Conservation (phyloP, 2,329 filamentous ascomycete genomes). For the Colletotrichum costaricense region DNA sequence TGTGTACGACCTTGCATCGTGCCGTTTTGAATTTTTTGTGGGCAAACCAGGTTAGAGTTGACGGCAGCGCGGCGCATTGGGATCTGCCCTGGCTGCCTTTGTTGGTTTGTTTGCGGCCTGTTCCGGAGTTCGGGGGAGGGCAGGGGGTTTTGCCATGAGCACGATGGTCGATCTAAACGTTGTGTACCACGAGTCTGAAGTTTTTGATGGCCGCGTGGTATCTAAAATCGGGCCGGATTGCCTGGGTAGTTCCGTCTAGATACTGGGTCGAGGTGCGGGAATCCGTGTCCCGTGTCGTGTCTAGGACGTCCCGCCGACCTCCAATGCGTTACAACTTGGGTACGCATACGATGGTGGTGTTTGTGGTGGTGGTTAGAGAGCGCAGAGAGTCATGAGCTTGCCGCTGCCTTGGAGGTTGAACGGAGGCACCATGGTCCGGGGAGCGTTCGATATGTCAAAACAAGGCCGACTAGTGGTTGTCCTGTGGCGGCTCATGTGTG, state of each 20-base stretch:
- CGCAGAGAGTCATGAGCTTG: slow-evolving; percentile 22
- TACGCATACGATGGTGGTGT: background rate
- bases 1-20: slow-evolving; percentile 7
- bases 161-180: slow-evolving; percentile 8
- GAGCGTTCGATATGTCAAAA: slow-evolving; percentile 6
- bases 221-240: slow-evolving; percentile 13
- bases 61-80: background rate
- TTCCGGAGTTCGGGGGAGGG: background rate
- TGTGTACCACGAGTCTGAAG: background rate
- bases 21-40: slow-evolving; percentile 10
- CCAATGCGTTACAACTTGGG: background rate
- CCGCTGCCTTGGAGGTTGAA: slow-evolving; percentile 28
- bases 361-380: background rate
- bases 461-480: slow-evolving; percentile 11
- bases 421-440: slow-evolving; percentile 20
- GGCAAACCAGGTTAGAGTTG: slow-evolving; percentile 29
- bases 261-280: background rate
- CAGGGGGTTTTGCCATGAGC: slow-evolving; percentile 7
- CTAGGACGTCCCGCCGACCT: slow-evolving; percentile 1
- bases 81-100: slow-evolving; percentile 1
- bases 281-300: slow-evolving; percentile 13
- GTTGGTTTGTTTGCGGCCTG: background rate
- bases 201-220: slow-evolving; percentile 2
- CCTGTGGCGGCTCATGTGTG: slow-evolving; percentile 18
- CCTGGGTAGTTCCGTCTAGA: background rate